Conservation (phyloP, 441 rosid genomes). For the Melastoma candidum region DNA sequence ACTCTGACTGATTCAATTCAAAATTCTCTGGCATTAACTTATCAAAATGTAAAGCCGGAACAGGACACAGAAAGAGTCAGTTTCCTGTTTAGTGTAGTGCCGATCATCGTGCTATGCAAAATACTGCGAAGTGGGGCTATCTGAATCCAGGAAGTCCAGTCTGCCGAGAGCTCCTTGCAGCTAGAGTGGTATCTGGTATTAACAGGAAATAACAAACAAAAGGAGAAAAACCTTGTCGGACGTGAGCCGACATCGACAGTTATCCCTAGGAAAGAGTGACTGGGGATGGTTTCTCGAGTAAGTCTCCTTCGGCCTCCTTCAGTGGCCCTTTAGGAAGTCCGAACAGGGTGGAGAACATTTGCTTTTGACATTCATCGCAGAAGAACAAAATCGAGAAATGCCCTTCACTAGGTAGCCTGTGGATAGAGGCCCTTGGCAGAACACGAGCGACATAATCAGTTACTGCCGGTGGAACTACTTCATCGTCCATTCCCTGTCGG, state of each 20-base stretch:
- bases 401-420: slow-evolving; percentile 69
- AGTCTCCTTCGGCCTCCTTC: slow-evolving; percentile 19
- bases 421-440: slow-evolving; percentile 53
- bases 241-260: slow-evolving; percentile 9
- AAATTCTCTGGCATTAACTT: no score
- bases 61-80: background rate
- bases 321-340: slow-evolving; percentile 68
- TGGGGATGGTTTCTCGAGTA: slow-evolving; percentile 6
- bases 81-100: slow-evolving; percentile 3
- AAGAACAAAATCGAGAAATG: slow-evolving; percentile 69
- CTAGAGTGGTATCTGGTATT: slow-evolving; percentile 27
- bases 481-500: slow-evolving; percentile 77
- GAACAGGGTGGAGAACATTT: slow-evolving; percentile 53
- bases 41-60: no score
- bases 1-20: no score
- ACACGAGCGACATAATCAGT: slow-evolving; percentile 58
- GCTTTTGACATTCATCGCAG: slow-evolving; percentile 76
- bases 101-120: slow-evolving; percentile 6
- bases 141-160: slow-evolving; percentile 3
- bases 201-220: slow-evolving; percentile 18
- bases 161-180: slow-evolving; percentile 8
- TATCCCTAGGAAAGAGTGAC: slow-evolving; percentile 16
- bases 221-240: slow-evolving; percentile 1
- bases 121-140: background rate
- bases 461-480: slow-evolving; percentile 57